These are phyloP conservation scores for Auricularia auricula-judae DNA, from an alignment of 768 basidiomycete genomes.

Conservation along the genomic window DNA sequence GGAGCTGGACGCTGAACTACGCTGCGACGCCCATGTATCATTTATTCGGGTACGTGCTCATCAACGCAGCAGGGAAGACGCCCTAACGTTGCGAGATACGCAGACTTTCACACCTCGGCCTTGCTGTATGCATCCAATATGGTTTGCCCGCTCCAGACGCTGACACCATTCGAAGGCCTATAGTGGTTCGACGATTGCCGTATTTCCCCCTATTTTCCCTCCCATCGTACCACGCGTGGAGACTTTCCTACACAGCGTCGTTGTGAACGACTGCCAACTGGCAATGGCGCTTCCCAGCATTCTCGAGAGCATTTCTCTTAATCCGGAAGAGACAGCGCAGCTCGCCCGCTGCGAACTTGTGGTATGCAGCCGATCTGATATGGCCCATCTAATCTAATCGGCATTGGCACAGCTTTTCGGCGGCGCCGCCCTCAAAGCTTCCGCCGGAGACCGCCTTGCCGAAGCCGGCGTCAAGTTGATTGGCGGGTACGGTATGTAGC, in stretches of 20 bases:
- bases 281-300: background rate
- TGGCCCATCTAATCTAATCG: background rate
- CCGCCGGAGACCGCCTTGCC: constrained; percentile 14
- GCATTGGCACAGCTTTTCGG: constrained; percentile 8
- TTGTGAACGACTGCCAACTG: background rate
- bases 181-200: background rate
- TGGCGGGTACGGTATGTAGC: background rate
- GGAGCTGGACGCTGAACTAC: background rate
- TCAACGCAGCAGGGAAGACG: background rate
- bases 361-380: background rate
- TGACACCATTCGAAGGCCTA: background rate
- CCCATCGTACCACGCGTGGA: background rate
- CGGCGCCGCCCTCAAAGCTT: constrained; percentile 17
- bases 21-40: background rate
- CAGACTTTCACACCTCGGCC: background rate
- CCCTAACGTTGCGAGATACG: background rate
- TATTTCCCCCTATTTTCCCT: background rate
- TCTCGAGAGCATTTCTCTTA: background rate
- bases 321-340: background rate
- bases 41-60: background rate
- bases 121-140: background rate
- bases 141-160: background rate
- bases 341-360: background rate
- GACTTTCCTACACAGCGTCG: background rate
- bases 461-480: background rate